Conservation (phyloP, 2,329 filamentous ascomycete genomes). For the Penicillium sp. region DNA sequence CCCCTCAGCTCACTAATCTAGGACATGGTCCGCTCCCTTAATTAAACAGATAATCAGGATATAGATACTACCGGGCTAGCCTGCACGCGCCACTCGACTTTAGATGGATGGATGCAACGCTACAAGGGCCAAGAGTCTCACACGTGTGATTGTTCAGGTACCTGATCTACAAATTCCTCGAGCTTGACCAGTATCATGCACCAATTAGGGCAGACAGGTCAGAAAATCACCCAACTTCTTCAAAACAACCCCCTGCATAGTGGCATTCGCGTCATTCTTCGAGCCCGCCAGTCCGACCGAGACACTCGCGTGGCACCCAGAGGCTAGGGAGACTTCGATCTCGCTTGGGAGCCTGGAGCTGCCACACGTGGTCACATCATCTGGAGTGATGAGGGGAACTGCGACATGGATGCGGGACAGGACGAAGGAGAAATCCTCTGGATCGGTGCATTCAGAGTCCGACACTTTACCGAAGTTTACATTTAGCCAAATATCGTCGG, state of each 20-base stretch:
- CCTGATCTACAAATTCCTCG: constrained; percentile 2
- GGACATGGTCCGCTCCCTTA: background rate
- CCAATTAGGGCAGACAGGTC: constrained; percentile 46
- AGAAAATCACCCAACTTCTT: constrained; percentile 53
- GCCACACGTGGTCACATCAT: constrained; percentile 62
- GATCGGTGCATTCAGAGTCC: constrained; percentile 51
- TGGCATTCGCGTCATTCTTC: constrained; percentile 60
- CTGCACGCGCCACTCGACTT: background rate
- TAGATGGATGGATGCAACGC: background rate
- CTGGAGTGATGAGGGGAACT: constrained; percentile 33
- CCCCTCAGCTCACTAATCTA: too few species aligned
- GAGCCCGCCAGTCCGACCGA: constrained; percentile 62
- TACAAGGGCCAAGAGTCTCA: background rate
- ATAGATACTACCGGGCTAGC: background rate
- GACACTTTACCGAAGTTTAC: constrained; percentile 65
- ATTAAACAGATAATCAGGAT: background rate
- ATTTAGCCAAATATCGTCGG: constrained; percentile 63
- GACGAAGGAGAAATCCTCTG: constrained; percentile 63
- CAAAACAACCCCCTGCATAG: constrained; percentile 54
- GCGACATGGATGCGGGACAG: constrained; percentile 61
- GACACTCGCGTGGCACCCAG: constrained; percentile 63
- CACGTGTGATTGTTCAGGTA: constrained; percentile 1
- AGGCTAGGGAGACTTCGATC: constrained; percentile 50
- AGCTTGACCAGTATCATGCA: background rate
- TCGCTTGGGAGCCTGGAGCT: constrained; percentile 60